Base-by-base conservation (phyloP, 2,329 filamentous ascomycete species). In the Cephalotrichum gorgonifer region DNA sequence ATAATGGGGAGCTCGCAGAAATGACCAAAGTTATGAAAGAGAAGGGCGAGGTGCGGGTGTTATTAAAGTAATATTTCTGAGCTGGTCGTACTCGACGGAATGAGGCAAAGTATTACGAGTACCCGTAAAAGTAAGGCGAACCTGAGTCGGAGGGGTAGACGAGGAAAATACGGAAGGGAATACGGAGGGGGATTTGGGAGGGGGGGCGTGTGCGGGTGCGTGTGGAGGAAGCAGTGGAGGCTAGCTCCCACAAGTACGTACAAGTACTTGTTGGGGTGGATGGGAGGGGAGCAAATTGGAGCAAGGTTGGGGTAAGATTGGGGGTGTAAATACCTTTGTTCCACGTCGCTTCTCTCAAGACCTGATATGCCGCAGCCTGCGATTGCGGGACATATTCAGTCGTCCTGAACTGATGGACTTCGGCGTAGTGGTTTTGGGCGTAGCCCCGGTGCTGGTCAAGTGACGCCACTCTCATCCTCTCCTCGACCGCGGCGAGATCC, bases 361-460 rank as follows among this genome's bases (percentile, higher is more conserved):
- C 67, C 64, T 83, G 79, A 62, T 80, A 80, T 55, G 79, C 79
- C 52, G 66, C 66, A 53, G 79, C 79, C 55, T 72, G 64, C 50
- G 65, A 62, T 58, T 77, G 64, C 43, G 70, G 54, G 44, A 78
- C 57, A 60, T 81, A 79, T 53, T 81, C 72, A 43, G 76, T 80
- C 47, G 66, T 58, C 41, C 65, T 62, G 53, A 69, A 61, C 58
- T 83, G 79, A 53, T 74, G 67, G 55, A 83, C 71, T 60, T 77
- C 72, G 52, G 66, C 67, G 56, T 73, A 81, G 60, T 73, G 68
- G 59, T 76, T 70, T 60, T 78, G 74, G 56, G 70, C 64, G 62
- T 83, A 83, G 52, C 79, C 79, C 55, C 75, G 71, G 55, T 81
- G 71, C 54, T 78, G 73, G 58, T 83, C 78, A 46, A 82, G 72